Evolutionary conservation across 108 stramenopile species (phyloP).

Genomic region (Pseudonitzschia multistriata): DNA sequence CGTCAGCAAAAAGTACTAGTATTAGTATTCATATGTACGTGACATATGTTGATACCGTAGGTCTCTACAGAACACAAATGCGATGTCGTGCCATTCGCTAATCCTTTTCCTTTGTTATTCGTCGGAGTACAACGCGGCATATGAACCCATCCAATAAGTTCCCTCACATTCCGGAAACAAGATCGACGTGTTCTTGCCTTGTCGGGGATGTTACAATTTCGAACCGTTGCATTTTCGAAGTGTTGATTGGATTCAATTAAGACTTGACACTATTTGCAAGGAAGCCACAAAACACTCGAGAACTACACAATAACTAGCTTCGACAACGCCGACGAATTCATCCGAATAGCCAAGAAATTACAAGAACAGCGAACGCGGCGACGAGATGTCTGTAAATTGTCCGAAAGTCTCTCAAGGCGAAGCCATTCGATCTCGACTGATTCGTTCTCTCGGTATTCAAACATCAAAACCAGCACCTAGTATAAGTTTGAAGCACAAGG

Average conservation of each 20-base stretch:
- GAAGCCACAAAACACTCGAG: too few species aligned
- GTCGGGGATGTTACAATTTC: background rate
- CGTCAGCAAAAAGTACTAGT: too few species aligned
- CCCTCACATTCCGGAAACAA: constrained; percentile 2
- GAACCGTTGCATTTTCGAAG: background rate
- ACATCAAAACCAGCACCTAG: background rate
- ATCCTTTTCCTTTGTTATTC: too few species aligned
- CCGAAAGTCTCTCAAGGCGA: constrained; percentile 1
- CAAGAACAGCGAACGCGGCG: too few species aligned
- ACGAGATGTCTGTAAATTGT: too few species aligned
- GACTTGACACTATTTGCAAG: background rate
- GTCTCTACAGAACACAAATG: too few species aligned
- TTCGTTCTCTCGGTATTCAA: constrained; percentile 13
- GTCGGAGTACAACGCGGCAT: background rate
- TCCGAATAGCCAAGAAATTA: background rate
- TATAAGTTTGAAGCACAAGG: background rate
- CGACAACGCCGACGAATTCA: background rate
- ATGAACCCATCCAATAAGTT: background rate
- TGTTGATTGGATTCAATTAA: background rate
- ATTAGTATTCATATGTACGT: too few species aligned
- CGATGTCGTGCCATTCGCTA: too few species aligned
- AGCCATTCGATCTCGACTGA: constrained; percentile 11
- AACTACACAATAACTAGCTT: too few species aligned
- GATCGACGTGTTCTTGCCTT: background rate
- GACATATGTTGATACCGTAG: too few species aligned